Evolutionary conservation across 257 asterid genomes (phyloP).

Genomic region (Scutellaria baicalensis): DNA sequence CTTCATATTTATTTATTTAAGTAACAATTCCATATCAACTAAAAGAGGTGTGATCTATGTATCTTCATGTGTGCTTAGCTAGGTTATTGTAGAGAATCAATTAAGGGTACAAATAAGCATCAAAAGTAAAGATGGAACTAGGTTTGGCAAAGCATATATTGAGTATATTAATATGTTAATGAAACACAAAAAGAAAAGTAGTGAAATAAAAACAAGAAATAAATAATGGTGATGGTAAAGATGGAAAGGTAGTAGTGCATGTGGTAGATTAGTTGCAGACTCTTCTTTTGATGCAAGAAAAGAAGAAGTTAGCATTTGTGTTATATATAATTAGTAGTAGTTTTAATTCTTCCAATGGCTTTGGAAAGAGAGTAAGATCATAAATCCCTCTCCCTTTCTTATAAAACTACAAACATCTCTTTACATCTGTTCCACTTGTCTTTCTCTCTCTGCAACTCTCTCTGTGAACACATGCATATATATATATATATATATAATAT

Average conservation of each 20-base stretch:
- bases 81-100: neutral
- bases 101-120: neutral
- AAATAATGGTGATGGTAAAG: neutral
- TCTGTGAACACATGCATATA: neutral
- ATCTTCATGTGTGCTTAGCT: neutral
- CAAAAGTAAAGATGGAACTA: conserved; percentile 9
- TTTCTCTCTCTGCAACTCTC: no score
- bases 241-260: conserved; percentile 26
- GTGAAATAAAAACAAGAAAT: neutral
- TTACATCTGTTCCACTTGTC: neutral
- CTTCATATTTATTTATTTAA: no score
- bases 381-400: neutral
- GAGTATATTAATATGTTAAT: neutral
- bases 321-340: conserved; percentile 16
- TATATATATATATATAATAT: no score
- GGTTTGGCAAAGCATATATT: conserved; percentile 3
- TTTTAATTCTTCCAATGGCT: conserved; percentile 27
- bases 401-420: neutral
- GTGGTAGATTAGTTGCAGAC: conserved; percentile 31
- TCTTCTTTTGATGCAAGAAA: conserved; percentile 52
- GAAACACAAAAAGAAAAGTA: neutral
- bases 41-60: conserved; percentile 4
- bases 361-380: conserved; percentile 47
- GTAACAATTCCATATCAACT: no score
- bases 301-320: conserved; percentile 45